These are phyloP conservation scores for Ceratocystis alfenasii DNA, from an alignment of 2,329 filamentous ascomycete genomes.

Conservation along the genomic window DNA sequence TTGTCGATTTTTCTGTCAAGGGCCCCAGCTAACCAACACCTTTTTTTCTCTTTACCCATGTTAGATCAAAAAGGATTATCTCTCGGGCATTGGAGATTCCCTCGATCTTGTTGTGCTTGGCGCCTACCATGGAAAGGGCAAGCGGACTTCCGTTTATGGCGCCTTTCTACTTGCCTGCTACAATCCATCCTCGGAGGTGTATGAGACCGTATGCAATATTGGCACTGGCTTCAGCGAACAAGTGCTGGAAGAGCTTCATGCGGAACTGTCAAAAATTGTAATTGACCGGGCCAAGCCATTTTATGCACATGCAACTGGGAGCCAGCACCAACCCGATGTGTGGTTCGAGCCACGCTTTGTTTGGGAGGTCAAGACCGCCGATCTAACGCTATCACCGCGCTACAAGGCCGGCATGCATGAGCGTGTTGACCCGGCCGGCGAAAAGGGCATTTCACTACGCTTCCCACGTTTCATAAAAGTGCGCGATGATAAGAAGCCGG, in stretches of 20 bases:
- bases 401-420: slow-evolving; percentile 86
- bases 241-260: slow-evolving; percentile 78
- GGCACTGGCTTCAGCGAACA: slow-evolving; percentile 93
- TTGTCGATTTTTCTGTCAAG: not conserved
- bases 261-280: slow-evolving; percentile 58
- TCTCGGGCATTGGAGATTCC: slow-evolving; percentile 84
- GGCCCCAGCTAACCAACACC: not conserved
- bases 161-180: slow-evolving; percentile 93
- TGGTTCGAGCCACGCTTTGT: slow-evolving; percentile 94
- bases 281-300: slow-evolving; percentile 92
- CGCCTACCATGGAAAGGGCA: slow-evolving; percentile 87
- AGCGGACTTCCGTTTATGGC: slow-evolving; percentile 89
- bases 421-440: slow-evolving; percentile 57
- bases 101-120: slow-evolving; percentile 92
- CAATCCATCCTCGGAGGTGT: slow-evolving; percentile 65
- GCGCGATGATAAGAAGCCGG: slow-evolving; percentile 90
- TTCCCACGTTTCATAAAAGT: slow-evolving; percentile 90
- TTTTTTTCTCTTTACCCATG: not conserved
- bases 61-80: slow-evolving; percentile 94
- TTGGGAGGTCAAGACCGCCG: slow-evolving; percentile 96
- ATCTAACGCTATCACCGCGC: slow-evolving; percentile 79
- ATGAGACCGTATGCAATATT: slow-evolving; percentile 97
- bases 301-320: slow-evolving; percentile 71
- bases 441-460: slow-evolving; percentile 71
- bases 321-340: slow-evolving; percentile 91